Evolutionary conservation across 805 yeast genomes (phyloP).

Genomic region (Candida chauliodis): DNA sequence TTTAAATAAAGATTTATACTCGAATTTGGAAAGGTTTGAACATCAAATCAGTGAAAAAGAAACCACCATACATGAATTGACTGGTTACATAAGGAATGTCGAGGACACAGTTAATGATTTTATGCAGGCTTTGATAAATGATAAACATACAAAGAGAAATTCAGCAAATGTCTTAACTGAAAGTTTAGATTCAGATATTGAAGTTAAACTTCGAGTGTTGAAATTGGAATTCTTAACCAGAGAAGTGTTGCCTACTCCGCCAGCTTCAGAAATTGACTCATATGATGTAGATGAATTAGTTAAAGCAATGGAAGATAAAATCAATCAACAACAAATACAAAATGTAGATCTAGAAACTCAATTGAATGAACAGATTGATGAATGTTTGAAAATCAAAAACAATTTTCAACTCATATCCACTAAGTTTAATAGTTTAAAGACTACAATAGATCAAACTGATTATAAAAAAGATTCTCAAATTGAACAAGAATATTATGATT

Average conservation of each 20-base stretch:
- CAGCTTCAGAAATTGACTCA: conserved; percentile 7
- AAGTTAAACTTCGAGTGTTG: conserved; percentile 20
- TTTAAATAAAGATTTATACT: conserved; percentile 36
- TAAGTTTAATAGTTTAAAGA: conserved; percentile 19
- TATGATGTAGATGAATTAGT: conserved; percentile 21
- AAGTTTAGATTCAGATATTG: conserved; percentile 18
- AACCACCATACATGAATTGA: conserved; percentile 12
- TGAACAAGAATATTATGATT: conserved; percentile 17
- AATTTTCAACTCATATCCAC: conserved; percentile 17
- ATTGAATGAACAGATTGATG: conserved; percentile 20
- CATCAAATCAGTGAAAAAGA: conserved; percentile 28
- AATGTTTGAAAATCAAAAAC: conserved; percentile 17
- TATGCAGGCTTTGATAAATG: conserved; percentile 16
- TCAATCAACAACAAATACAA: conserved; percentile 17
- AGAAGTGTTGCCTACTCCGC: conserved; percentile 7
- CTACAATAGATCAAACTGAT: conserved; percentile 6
- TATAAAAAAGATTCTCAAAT: conserved; percentile 2
- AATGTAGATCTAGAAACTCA: conserved; percentile 19
- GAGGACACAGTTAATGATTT: conserved; percentile 18
- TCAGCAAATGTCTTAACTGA: conserved; percentile 16
- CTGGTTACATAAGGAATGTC: conserved; percentile 13
- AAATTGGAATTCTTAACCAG: conserved; percentile 2
- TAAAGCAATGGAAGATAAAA: conserved; percentile 21
- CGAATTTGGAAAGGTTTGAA: conserved; percentile 33
- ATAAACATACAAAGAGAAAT: conserved; percentile 14